A percentile compares a stretch with the other conserved stretches of the same genome.
Conservation (phyloP, 129 eudicot genomes). For the Lactuca saligna region DNA sequence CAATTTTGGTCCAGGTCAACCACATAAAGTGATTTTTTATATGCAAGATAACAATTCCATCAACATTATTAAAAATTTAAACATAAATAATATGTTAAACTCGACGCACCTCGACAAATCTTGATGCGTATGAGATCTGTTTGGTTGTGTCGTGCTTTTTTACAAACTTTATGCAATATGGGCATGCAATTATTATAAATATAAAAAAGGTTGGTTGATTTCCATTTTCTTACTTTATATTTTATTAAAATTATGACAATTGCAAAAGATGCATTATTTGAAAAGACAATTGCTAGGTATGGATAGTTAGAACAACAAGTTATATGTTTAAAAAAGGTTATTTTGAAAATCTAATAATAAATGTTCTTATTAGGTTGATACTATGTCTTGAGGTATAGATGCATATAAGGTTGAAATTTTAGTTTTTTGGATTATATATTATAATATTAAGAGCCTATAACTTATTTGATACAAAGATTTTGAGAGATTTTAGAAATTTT, state of each 20-base stretch:
- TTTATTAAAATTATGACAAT: background rate
- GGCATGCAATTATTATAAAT: slow-evolving; percentile 3
- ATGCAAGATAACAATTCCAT: background rate
- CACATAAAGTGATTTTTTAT: background rate
- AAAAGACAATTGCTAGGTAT: background rate
- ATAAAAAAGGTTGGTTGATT: background rate
- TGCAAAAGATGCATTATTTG: background rate
- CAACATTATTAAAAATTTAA: background rate
- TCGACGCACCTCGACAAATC: background rate
- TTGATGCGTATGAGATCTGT: slow-evolving; percentile 4
- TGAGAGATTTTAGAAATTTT: too few relatives aligned
- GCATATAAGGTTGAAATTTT: background rate
- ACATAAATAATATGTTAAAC: background rate
- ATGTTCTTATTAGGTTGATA: background rate
- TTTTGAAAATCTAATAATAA: background rate
- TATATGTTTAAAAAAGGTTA: background rate
- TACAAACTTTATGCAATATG: background rate
- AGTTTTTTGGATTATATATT: too few relatives aligned
- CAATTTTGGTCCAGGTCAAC: background rate
- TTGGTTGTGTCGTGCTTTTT: slow-evolving; percentile 10
- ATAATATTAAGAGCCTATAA: too few relatives aligned
- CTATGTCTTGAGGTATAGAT: too few relatives aligned
- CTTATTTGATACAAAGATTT: too few relatives aligned
- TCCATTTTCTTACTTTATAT: background rate
- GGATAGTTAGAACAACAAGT: background rate